Percentiles rank a stretch among this genome's conserved stretches.
These are phyloP conservation scores for Blastobotrys chiropterorum DNA, from an alignment of 805 yeast genomes.

Conservation along the genomic window DNA sequence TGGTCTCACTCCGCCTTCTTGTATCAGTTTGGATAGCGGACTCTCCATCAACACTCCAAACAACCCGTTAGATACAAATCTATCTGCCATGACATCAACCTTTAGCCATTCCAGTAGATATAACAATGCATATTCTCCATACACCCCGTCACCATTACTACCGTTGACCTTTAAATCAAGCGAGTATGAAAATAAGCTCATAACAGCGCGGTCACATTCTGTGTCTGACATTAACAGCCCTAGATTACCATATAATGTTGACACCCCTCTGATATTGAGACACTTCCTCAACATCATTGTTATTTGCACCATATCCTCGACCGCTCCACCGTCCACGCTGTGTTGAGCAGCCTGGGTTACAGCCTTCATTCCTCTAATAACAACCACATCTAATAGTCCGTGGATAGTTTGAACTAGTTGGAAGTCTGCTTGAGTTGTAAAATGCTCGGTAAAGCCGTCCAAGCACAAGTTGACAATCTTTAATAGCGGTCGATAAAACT, in stretches of 20 bases:
- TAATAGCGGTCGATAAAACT: slow-evolving; percentile 24
- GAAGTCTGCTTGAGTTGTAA: slow-evolving; percentile 15
- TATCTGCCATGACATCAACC: slow-evolving; percentile 58
- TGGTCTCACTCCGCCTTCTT: slow-evolving; percentile 56
- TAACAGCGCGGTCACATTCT: slow-evolving; percentile 55
- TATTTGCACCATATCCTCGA: slow-evolving; percentile 60
- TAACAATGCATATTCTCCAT: slow-evolving; percentile 66
- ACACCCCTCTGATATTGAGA: slow-evolving; percentile 30
- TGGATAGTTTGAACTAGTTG: slow-evolving; percentile 19
- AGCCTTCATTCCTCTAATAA: slow-evolving; percentile 59
- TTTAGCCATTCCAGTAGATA: slow-evolving; percentile 64
- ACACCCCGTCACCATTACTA: slow-evolving; percentile 44
- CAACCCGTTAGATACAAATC: slow-evolving; percentile 56
- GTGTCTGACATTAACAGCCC: slow-evolving; percentile 48
- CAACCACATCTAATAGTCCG: slow-evolving; percentile 53
- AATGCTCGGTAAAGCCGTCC: slow-evolving; percentile 8
- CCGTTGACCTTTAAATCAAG: slow-evolving; percentile 53
- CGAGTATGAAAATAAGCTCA: slow-evolving; percentile 63
- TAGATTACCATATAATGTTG: slow-evolving; percentile 33
- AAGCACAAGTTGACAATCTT: slow-evolving; percentile 21
- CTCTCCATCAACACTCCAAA: slow-evolving; percentile 66
- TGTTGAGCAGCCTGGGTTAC: slow-evolving; percentile 54
- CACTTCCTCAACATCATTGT: slow-evolving; percentile 59
- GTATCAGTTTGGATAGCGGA: slow-evolving; percentile 60
- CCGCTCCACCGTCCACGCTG: slow-evolving; percentile 43